phyloP scores from a whole-genome alignment of 1,284 basidiomycete species.

The Cryptococcus neoformans region DNA sequence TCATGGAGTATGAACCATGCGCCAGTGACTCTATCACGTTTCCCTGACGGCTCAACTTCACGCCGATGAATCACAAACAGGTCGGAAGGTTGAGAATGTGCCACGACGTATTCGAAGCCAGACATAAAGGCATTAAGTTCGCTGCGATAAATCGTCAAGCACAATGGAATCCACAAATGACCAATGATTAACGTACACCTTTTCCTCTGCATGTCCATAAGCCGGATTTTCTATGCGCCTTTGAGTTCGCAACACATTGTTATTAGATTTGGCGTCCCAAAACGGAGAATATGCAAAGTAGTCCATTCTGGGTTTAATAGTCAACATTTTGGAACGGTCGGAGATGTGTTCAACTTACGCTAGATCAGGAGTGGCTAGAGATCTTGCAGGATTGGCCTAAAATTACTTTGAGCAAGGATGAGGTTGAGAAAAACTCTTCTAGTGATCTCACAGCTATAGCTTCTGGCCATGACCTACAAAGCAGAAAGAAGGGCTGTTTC shows the following conservation, averaged over 20 bases:
- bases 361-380: conserved; percentile 36
- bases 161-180: neutral
- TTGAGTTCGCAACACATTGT: conserved; percentile 39
- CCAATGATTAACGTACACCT: conserved; percentile 25
- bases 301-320: conserved; percentile 31
- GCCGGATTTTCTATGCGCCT: conserved; percentile 33
- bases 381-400: conserved; percentile 36
- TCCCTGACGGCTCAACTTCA: conserved; percentile 26
- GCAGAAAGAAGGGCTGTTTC: neutral
- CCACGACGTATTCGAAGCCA: conserved; percentile 45
- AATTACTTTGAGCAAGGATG: neutral
- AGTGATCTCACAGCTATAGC: conserved; percentile 33
- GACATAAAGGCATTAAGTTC: conserved; percentile 31
- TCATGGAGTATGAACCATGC: conserved; percentile 42
- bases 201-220: conserved; percentile 42
- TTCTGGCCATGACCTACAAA: conserved; percentile 42
- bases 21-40: conserved; percentile 25
- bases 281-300: conserved; percentile 47
- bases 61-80: conserved; percentile 43
- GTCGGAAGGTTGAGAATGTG: conserved; percentile 38
- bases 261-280: conserved; percentile 42
- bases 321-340: neutral
- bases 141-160: conserved; percentile 9
- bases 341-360: conserved; percentile 24
- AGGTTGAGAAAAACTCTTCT: neutral